A percentile compares a stretch with the other conserved stretches of the same genome.
Evolutionary conservation across 371 early-diverging fungal genomes (phyloP).

Genomic region (Mortierella sp.): DNA sequence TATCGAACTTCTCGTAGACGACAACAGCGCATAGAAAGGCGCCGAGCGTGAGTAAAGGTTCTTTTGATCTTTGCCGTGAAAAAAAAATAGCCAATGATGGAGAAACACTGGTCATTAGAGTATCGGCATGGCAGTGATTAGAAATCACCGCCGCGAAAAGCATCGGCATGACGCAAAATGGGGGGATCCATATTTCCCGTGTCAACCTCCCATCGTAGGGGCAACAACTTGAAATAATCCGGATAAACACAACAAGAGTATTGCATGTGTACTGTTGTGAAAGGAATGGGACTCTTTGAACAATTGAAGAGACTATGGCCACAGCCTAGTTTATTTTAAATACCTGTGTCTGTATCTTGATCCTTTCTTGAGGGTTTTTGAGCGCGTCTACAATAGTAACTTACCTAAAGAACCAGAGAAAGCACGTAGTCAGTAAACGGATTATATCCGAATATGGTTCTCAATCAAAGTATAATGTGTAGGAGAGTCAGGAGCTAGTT

Average conservation of each 20-base stretch:
- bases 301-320: background rate
- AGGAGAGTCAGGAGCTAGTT: slow-evolving; percentile 55
- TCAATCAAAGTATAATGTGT: background rate
- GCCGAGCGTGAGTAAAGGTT: slow-evolving; percentile 56
- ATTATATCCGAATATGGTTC: background rate
- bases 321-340: slow-evolving; percentile 12
- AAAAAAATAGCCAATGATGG: slow-evolving; percentile 57
- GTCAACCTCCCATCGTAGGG: slow-evolving; percentile 18
- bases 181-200: background rate
- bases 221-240: slow-evolving; percentile 6
- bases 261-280: background rate
- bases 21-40: slow-evolving; percentile 32
- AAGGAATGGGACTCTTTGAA: background rate
- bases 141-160: slow-evolving; percentile 8
- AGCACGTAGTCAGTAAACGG: slow-evolving; percentile 5
- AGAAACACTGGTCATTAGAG: slow-evolving; percentile 53
- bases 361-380: background rate
- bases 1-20: slow-evolving; percentile 59
- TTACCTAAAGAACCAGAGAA: slow-evolving; percentile 28
- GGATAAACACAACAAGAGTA: background rate
- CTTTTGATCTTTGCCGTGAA: slow-evolving; percentile 58
- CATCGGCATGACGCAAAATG: slow-evolving; percentile 44
- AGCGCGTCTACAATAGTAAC: slow-evolving; percentile 22
- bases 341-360: background rate
- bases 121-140: slow-evolving; percentile 43